Evolutionary conservation across 176 grass and related monocot species (phyloP).

Genomic region (Oryza rufipogon): DNA sequence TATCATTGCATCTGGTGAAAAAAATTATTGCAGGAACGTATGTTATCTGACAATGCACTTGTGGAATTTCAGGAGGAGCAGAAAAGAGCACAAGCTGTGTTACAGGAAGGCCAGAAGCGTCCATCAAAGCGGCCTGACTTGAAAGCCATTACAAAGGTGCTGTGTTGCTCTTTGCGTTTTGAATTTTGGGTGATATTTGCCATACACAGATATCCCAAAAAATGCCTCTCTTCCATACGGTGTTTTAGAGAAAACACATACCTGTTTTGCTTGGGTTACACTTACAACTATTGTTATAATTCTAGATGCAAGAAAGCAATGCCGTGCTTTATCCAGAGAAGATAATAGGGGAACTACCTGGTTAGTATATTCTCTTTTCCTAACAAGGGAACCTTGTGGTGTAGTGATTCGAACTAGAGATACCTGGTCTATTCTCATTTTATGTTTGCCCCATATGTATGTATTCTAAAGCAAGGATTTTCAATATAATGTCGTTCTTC

Average conservation of each 20-base stretch:
- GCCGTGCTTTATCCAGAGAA: slow-evolving; percentile 60
- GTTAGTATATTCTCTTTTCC: slow-evolving; percentile 28
- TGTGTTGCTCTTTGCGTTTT: neutral
- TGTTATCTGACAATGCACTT: slow-evolving; percentile 4
- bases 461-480: neutral
- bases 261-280: neutral
- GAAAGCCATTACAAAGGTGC: slow-evolving; percentile 69
- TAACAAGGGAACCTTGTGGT: neutral
- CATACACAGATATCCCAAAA: neutral
- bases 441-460: neutral
- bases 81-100: slow-evolving; percentile 45
- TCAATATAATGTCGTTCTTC: neutral
- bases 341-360: slow-evolving; percentile 56
- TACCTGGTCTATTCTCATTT: neutral
- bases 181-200: no score
- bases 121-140: slow-evolving; percentile 62
- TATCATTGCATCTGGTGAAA: neutral
- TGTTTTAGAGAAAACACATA: neutral
- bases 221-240: neutral
- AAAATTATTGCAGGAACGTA: neutral
- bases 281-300: slow-evolving; percentile 21
- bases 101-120: slow-evolving; percentile 48
- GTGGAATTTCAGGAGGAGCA: slow-evolving; percentile 51
- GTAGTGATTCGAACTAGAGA: neutral
- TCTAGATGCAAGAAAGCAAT: slow-evolving; percentile 61